Conservation (phyloP, 352 stramenopile species). For the Phytopythium montanum region DNA sequence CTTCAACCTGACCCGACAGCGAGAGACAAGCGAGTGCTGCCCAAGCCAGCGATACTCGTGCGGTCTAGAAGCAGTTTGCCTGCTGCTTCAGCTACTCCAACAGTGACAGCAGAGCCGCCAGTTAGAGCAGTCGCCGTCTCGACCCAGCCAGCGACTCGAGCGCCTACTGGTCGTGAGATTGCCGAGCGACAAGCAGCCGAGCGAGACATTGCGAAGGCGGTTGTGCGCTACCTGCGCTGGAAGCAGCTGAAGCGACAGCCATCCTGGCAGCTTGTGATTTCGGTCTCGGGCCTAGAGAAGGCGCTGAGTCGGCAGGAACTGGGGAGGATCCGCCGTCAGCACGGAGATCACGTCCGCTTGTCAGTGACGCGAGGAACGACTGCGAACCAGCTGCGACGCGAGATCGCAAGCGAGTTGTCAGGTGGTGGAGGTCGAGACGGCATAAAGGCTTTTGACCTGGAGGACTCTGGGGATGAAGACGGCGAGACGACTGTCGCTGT, state of each 20-base stretch:
- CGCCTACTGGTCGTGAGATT: neutral
- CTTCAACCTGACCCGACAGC: neutral
- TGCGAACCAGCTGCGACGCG: conserved; percentile 48
- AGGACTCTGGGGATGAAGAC: neutral
- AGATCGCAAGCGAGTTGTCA: conserved; percentile 38
- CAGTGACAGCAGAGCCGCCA: neutral
- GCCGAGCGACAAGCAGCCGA: conserved; percentile 15
- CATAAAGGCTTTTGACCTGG: neutral
- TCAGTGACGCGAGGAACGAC: conserved; percentile 51
- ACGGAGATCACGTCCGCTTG: conserved; percentile 20
- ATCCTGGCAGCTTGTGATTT: conserved; percentile 50
- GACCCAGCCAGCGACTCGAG: neutral
- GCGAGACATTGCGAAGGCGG: conserved; percentile 45
- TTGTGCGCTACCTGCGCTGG: conserved; percentile 38
- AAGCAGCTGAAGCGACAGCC: conserved; percentile 31
- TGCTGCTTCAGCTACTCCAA: neutral
- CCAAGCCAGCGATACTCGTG: neutral
- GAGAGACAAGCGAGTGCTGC: neutral
- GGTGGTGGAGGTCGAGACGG: neutral
- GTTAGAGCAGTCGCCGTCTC: neutral
- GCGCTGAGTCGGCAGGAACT: conserved; percentile 34
- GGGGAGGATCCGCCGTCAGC: conserved; percentile 8
- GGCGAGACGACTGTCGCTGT: neutral
- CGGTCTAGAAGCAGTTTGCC: neutral
- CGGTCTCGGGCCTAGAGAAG: conserved; percentile 20